phyloP scores from a whole-genome alignment of 768 basidiomycete genomes.

The Tephrocybe sp. region DNA sequence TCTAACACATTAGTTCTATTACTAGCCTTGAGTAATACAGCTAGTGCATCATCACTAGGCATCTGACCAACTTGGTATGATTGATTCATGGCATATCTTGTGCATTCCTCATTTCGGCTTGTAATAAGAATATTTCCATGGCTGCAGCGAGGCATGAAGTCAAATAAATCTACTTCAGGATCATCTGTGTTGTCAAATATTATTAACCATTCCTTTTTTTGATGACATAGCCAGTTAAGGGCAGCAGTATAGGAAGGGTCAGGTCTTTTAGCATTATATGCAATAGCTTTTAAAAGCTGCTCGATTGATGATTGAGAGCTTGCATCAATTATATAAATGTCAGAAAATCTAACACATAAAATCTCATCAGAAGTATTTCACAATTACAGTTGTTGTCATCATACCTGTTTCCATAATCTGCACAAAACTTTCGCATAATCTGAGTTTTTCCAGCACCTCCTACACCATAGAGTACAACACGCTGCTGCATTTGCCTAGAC shows the following conservation, averaged over 20 bases:
- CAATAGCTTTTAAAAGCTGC: background rate
- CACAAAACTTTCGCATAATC: too few relatives aligned
- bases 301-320: too few relatives aligned
- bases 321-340: too few relatives aligned
- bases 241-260: background rate
- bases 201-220: conserved; percentile 1
- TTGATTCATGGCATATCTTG: background rate
- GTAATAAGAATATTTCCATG: conserved; percentile 10
- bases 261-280: too few relatives aligned
- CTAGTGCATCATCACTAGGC: background rate
- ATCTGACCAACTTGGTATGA: background rate
- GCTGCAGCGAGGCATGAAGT: too few relatives aligned
- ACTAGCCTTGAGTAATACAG: too few relatives aligned
- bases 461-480: background rate
- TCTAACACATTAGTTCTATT: background rate
- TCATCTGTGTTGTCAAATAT: conserved; percentile 5
- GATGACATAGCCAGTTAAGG: background rate
- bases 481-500: background rate
- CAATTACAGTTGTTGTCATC: background rate
- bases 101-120: too few relatives aligned
- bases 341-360: background rate
- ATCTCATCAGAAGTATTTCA: too few relatives aligned
- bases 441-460: background rate
- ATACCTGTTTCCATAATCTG: background rate
- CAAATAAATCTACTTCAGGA: background rate